phyloP scores from a whole-genome alignment of 331 rosid genomes.

The Ulmus americana region DNA sequence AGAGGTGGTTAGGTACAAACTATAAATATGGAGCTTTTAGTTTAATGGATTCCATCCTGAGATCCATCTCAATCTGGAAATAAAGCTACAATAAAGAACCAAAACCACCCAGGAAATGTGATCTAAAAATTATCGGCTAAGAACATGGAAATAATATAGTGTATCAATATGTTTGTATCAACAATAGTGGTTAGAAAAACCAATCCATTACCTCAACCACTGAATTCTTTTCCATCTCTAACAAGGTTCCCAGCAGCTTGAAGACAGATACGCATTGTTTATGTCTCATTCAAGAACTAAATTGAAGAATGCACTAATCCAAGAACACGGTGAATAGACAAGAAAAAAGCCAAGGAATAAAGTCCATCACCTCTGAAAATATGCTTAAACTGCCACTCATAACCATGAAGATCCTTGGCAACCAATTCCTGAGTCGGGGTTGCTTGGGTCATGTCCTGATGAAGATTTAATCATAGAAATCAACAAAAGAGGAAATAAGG shows the following conservation, averaged over 20 bases:
- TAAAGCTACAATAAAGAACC: conserved; percentile 55
- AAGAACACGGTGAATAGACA: no score
- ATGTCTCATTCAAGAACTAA: conserved; percentile 72
- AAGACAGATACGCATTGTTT: conserved; percentile 60
- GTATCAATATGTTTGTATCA: not conserved
- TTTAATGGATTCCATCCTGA: conserved; percentile 51
- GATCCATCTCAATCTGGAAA: conserved; percentile 77
- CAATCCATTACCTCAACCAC: conserved; percentile 65
- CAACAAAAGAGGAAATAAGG: not conserved
- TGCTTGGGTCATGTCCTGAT: conserved; percentile 71
- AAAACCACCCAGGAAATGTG: not conserved
- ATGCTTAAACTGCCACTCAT: conserved; percentile 85
- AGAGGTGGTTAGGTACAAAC: no score
- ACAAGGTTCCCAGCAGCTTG: conserved; percentile 63
- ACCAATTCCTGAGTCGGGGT: conserved; percentile 84
- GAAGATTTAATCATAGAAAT: conserved; percentile 6
- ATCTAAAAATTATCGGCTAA: not conserved
- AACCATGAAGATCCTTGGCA: conserved; percentile 81
- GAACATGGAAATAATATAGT: not conserved
- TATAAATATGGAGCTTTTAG: conserved; percentile 37
- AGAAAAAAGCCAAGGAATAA: conserved; percentile 7
- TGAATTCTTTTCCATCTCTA: conserved; percentile 69
- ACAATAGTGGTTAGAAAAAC: not conserved
- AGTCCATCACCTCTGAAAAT: conserved; percentile 62
- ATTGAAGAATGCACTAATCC: no score